Base-by-base conservation (phyloP, 768 basidiomycete genomes). In the Tulasnella sp. region DNA sequence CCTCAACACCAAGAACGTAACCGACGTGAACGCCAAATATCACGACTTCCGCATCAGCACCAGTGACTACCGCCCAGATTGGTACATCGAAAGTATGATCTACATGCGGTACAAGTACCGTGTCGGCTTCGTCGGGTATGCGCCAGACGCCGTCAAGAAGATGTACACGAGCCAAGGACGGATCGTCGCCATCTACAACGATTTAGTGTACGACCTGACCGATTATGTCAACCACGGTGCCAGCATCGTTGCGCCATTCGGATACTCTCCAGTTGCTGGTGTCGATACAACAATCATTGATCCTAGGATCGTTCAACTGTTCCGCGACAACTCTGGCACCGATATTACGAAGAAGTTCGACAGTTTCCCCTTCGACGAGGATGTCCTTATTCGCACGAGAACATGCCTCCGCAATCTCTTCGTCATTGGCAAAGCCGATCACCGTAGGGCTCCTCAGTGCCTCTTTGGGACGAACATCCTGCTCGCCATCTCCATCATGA, bases 51-150 rank as follows among this genome's bases (percentile, higher is more conserved):
- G 97, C 24, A 92, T 89, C 84, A 86, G 84, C 75, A 93, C 92
- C 48, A 93, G 92, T 81, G 97, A 99, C 84, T 93, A 93, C 0
- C 91, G 98, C 12, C 97, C 98, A 0, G 98, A 99, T 84, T 99
- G 98, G 98, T 99, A 99, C 86, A 96, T 94, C 82, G 94, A 99
- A 87, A 89, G 88, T 81, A 99, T 99, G 98, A 94, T 94, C 3
- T 85, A 90, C 84, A 93, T 99, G 93, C 94, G 98, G 9, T 98
- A 93, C 88, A 93, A 91, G 77, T 91, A 91, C 83, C 94, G 97
- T 54, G 90, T 92, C 58, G 98, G 98, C 0, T 98, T 97, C 85
- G 84, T 97, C 76, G 97, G 96, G 0, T 93, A 91, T 84, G 94
- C 94, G 0, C 91, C 92, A 22, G 90, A 90, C 84, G 89, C 88